phyloP scores from a whole-genome alignment of 192 early-diverging fungal genomes.

The Chytriomyces sp. region DNA sequence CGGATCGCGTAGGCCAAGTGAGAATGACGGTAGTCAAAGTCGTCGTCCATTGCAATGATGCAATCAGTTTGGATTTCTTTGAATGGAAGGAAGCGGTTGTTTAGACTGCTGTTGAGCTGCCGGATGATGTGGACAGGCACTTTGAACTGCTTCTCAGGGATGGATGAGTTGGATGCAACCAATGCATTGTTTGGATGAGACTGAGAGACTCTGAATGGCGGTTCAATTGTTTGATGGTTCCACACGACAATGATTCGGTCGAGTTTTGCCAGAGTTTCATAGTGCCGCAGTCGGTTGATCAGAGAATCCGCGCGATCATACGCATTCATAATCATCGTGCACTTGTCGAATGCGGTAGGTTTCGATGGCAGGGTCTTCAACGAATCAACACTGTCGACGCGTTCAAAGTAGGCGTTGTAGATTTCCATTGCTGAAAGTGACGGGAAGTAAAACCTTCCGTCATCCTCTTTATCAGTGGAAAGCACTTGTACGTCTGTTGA shows the following conservation, averaged over 20 bases:
- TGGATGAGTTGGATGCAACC: neutral
- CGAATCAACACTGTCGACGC: neutral
- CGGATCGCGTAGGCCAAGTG: constrained; percentile 35
- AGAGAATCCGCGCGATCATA: constrained; percentile 34
- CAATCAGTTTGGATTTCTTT: constrained; percentile 42
- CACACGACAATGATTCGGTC: constrained; percentile 41
- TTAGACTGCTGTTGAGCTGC: constrained; percentile 34
- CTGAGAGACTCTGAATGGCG: constrained; percentile 16
- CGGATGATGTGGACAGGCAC: constrained; percentile 37
- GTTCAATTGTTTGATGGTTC: constrained; percentile 41
- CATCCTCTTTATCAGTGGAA: neutral
- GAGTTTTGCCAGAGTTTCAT: constrained; percentile 32
- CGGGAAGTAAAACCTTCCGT: neutral
- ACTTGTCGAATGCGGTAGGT: constrained; percentile 29
- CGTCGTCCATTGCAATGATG: constrained; percentile 46
- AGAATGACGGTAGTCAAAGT: constrained; percentile 43
- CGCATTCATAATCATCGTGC: constrained; percentile 41
- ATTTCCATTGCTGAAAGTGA: neutral
- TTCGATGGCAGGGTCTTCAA: neutral
- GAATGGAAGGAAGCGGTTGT: constrained; percentile 44
- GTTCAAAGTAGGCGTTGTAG: constrained; percentile 17
- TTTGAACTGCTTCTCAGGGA: neutral
- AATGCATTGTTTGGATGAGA: neutral
- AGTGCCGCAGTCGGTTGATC: constrained; percentile 28
- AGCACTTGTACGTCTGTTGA: neutral